phyloP scores from a whole-genome alignment of 192 early-diverging fungal species.

The Podila minutissima region DNA sequence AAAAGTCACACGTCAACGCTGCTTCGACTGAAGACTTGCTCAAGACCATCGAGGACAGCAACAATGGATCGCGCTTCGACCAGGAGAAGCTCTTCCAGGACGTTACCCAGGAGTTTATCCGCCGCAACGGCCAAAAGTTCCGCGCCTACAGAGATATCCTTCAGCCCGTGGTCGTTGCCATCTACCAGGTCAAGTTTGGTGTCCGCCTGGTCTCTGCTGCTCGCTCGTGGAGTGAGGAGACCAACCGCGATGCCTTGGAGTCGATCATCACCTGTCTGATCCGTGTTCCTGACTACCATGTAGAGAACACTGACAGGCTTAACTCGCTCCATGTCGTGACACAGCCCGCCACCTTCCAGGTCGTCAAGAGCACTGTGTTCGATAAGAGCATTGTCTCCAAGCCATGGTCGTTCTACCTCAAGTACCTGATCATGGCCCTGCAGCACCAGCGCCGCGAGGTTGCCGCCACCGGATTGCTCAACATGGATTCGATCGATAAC shows the following conservation, averaged over 20 bases:
- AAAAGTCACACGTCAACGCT: conserved; percentile 60
- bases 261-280: conserved; percentile 51
- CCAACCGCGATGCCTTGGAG: conserved; percentile 36
- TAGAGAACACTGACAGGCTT: conserved; percentile 42
- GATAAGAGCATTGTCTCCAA: conserved; percentile 40
- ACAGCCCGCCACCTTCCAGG: conserved; percentile 42
- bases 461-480: conserved; percentile 53
- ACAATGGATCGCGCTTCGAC: conserved; percentile 55
- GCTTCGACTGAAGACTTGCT: conserved; percentile 57
- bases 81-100: conserved; percentile 76
- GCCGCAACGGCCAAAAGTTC: conserved; percentile 72
- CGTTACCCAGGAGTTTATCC: conserved; percentile 70
- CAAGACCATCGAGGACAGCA: conserved; percentile 50
- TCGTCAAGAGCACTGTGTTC: conserved; percentile 59
- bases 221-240: conserved; percentile 8
- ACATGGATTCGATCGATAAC: conserved; percentile 48
- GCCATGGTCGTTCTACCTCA: conserved; percentile 64
- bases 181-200: conserved; percentile 83
- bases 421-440: conserved; percentile 58
- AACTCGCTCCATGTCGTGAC: conserved; percentile 56
- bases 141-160: conserved; percentile 80
- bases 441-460: conserved; percentile 54
- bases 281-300: conserved; percentile 47
- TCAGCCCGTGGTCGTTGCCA: conserved; percentile 71
- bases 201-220: conserved; percentile 62